These are phyloP conservation scores for Colletotrichum plurivorum DNA, from an alignment of 2,329 filamentous ascomycete genomes.

Conservation along the genomic window DNA sequence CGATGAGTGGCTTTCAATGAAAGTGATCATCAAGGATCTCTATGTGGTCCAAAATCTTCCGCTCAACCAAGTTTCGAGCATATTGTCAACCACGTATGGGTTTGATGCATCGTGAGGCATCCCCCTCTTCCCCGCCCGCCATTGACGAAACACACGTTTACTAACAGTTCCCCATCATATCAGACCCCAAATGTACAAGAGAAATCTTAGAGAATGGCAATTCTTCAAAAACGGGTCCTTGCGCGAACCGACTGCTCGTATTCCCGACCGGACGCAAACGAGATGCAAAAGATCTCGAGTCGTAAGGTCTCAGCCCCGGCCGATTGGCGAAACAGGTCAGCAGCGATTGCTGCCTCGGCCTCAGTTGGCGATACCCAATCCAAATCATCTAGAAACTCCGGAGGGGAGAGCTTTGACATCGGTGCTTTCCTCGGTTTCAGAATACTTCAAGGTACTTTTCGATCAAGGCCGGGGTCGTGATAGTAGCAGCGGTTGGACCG, in stretches of 20 bases:
- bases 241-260: background rate
- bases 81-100: background rate
- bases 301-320: background rate
- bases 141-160: background rate
- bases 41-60: background rate
- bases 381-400: background rate
- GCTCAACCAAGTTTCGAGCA: background rate
- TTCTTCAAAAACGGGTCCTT: slow-evolving; percentile 6
- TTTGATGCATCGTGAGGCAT: background rate
- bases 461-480: background rate
- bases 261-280: background rate
- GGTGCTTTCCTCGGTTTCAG: background rate
- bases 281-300: background rate
- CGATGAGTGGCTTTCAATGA: background rate
- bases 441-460: background rate
- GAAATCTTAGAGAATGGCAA: background rate
- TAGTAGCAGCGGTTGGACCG: background rate
- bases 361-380: too few species aligned
- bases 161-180: background rate
- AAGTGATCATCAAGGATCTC: background rate
- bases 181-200: background rate
- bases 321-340: too few species aligned
- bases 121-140: background rate
- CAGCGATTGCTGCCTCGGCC: too few species aligned
- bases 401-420: background rate